phyloP scores from a whole-genome alignment of 495 filamentous ascomycete species.

The Umbilicaria muhlenbergii region DNA sequence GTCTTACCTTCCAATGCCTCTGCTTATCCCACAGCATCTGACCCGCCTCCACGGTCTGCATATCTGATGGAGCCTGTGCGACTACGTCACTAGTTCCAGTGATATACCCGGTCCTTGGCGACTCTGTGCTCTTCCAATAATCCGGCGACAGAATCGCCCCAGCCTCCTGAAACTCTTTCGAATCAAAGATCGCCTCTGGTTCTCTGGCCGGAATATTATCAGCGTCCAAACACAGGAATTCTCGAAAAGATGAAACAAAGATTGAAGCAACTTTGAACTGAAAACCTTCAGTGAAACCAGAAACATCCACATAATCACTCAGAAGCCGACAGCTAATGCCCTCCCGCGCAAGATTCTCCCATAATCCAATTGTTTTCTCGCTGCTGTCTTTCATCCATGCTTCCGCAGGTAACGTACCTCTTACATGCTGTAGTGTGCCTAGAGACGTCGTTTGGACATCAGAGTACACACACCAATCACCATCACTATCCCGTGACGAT shows the following conservation, averaged over 20 bases:
- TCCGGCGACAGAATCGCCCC: conserved; percentile 40
- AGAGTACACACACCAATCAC: conserved; percentile 12
- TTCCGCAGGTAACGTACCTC: conserved; percentile 12
- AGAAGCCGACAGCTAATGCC: conserved; percentile 7
- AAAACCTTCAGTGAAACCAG: conserved; percentile 17
- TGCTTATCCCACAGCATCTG: conserved; percentile 34
- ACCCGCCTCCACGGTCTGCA: conserved; percentile 34
- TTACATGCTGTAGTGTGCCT: conserved; percentile 10
- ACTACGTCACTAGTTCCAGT: conserved; percentile 16
- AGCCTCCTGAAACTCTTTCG: conserved; percentile 27
- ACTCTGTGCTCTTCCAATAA: conserved; percentile 35
- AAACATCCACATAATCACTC: conserved; percentile 13
- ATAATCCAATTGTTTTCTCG: conserved; percentile 12
- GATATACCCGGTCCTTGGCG: conserved; percentile 32
- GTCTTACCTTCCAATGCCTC: conserved; percentile 19
- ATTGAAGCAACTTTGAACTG: conserved; percentile 40
- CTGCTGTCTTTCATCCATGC: conserved; percentile 3
- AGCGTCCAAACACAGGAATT: conserved; percentile 39
- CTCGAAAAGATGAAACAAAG: conserved; percentile 36
- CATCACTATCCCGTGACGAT: conserved; percentile 15
- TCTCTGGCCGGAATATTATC: conserved; percentile 31
- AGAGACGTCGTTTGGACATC: conserved; percentile 9
- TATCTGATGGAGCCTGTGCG: conserved; percentile 12
- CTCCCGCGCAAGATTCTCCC: conserved; percentile 11
- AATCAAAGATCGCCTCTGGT: conserved; percentile 29